Evolutionary conservation across 768 basidiomycete species (phyloP).

Genomic region (Hygrophoropsis aurantiaca): DNA sequence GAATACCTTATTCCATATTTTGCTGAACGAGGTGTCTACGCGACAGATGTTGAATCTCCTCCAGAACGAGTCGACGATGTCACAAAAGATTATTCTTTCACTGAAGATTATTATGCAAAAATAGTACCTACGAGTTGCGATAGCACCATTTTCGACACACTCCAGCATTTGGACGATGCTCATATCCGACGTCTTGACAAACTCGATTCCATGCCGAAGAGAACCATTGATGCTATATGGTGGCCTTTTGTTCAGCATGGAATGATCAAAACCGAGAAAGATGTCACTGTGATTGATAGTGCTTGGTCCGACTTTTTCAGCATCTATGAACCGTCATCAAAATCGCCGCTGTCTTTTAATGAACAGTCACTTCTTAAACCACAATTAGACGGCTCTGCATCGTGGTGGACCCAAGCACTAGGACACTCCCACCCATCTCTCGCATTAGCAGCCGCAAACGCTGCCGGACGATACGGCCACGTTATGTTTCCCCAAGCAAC

Average conservation of each 20-base stretch:
- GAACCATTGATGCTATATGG: constrained; percentile 83
- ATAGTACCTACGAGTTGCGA: constrained; percentile 38
- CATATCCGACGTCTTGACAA: constrained; percentile 70
- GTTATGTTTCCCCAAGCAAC: constrained; percentile 93
- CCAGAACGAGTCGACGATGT: constrained; percentile 48
- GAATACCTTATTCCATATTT: constrained; percentile 84
- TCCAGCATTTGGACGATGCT: constrained; percentile 58
- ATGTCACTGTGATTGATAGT: constrained; percentile 91
- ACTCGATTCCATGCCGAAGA: constrained; percentile 73
- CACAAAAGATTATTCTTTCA: constrained; percentile 46
- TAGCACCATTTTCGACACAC: constrained; percentile 43
- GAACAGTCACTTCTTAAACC: constrained; percentile 45
- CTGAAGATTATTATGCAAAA: constrained; percentile 72
- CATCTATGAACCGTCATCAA: constrained; percentile 45
- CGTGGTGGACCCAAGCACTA: constrained; percentile 97
- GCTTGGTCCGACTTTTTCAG: constrained; percentile 87
- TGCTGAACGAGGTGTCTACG: constrained; percentile 60
- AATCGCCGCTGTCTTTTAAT: constrained; percentile 15
- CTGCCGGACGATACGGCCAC: constrained; percentile 93
- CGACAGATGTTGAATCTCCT: constrained; percentile 56
- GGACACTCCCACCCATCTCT: constrained; percentile 80
- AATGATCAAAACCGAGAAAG: constrained; percentile 59
- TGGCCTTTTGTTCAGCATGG: constrained; percentile 98
- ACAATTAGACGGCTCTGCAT: constrained; percentile 89
- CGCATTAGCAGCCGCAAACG: constrained; percentile 83